Evolutionary conservation across 2,329 filamentous ascomycete genomes (phyloP).

Genomic region (Penicillium sclerotigenum): DNA sequence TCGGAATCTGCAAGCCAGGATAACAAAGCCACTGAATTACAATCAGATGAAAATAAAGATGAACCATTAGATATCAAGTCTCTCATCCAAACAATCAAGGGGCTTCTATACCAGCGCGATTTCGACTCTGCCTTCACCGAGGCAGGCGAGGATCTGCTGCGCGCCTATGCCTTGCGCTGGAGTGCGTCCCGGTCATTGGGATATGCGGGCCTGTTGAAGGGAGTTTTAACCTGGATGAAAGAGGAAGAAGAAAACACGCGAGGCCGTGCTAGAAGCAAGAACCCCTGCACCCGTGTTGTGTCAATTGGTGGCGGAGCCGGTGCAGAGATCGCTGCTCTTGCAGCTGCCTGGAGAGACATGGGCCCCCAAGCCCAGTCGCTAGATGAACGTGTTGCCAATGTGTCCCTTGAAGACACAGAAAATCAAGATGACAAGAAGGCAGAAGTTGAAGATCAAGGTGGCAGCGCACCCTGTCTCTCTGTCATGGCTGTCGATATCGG

Average conservation of each 20-base stretch:
- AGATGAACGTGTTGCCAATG: conserved; percentile 10
- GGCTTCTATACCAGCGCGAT: conserved; percentile 79
- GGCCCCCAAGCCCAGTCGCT: conserved; percentile 13
- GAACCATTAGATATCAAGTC: conserved; percentile 40
- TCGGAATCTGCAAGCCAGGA: background rate
- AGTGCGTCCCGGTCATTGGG: conserved; percentile 80
- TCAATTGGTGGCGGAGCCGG: conserved; percentile 65
- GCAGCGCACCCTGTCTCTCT: conserved; percentile 26
- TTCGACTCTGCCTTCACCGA: conserved; percentile 71
- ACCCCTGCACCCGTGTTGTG: conserved; percentile 38
- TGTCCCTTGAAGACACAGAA: conserved; percentile 17
- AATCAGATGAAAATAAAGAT: conserved; percentile 6
- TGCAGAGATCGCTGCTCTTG: conserved; percentile 64
- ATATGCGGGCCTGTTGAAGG: conserved; percentile 63
- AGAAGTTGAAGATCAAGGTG: background rate
- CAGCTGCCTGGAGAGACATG: conserved; percentile 49
- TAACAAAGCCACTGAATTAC: background rate
- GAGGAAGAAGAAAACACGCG: background rate
- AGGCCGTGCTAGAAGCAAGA: background rate
- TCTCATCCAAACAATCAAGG: conserved; percentile 77
- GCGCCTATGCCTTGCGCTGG: conserved; percentile 86
- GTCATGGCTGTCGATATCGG: conserved; percentile 77
- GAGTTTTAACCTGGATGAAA: conserved; percentile 29
- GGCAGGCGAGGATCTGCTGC: conserved; percentile 64
- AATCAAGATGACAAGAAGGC: background rate